phyloP scores from a whole-genome alignment of 805 yeast species.

The Metschnikowia gelsemii region DNA sequence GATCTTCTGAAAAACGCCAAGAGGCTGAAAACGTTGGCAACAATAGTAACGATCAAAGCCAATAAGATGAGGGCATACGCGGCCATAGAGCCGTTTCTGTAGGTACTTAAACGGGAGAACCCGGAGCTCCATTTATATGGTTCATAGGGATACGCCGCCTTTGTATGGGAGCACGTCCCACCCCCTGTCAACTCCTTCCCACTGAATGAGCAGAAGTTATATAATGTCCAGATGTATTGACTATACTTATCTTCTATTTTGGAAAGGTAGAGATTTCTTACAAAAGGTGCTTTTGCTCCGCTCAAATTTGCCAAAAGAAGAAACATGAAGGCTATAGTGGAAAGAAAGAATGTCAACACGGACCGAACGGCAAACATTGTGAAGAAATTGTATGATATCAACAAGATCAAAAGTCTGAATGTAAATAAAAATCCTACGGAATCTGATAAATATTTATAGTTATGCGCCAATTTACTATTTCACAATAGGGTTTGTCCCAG shows the following conservation, averaged over 20 bases:
- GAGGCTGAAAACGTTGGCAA: constrained; percentile 7
- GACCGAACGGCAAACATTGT: constrained; percentile 12
- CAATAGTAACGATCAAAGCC: constrained; percentile 9
- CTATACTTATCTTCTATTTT: constrained; percentile 11
- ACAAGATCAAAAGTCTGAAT: too few relatives aligned
- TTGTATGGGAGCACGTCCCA: constrained; percentile 12
- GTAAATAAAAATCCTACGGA: too few relatives aligned
- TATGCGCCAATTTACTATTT: background rate
- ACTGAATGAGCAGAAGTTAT: constrained; percentile 13
- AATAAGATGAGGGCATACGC: constrained; percentile 11
- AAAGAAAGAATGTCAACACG: constrained; percentile 14
- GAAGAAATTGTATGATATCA: background rate
- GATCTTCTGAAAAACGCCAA: constrained; percentile 8
- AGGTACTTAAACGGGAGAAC: constrained; percentile 1
- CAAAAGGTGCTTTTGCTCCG: constrained; percentile 16
- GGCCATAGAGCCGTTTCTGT: constrained; percentile 12
- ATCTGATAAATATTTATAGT: too few relatives aligned
- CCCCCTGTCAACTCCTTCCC: constrained; percentile 10
- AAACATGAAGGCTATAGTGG: constrained; percentile 16
- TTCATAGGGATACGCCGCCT: constrained; percentile 15
- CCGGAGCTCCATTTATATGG: constrained; percentile 17
- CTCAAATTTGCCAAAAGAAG: constrained; percentile 17
- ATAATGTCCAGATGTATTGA: constrained; percentile 15
- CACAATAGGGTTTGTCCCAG: background rate
- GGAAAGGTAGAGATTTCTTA: constrained; percentile 14